A percentile compares a stretch with the other conserved stretches of the same genome.
Evolutionary conservation across 768 basidiomycete species (phyloP).

Genomic region (Boletus reticulatus): DNA sequence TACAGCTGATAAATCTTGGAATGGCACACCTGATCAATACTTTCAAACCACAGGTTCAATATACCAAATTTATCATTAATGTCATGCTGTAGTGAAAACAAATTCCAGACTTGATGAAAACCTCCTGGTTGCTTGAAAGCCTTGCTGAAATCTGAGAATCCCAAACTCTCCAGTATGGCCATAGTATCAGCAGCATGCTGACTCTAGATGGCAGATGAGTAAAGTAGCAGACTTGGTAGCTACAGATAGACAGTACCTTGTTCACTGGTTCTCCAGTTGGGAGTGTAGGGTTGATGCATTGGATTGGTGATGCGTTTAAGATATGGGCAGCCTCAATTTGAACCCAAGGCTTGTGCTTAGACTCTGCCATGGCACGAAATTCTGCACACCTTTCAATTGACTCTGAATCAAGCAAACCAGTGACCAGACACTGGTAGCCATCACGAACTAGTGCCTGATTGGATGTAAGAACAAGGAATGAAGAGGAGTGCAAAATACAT

Average conservation of each 20-base stretch:
- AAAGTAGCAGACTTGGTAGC: background rate
- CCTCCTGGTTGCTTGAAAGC: background rate
- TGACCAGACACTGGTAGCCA: background rate
- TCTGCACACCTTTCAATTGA: background rate
- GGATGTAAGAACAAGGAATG: background rate
- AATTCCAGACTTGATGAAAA: background rate
- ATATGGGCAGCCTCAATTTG: background rate
- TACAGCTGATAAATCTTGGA: background rate
- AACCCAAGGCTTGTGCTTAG: background rate
- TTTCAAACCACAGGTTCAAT: background rate
- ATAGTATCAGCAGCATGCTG: background rate
- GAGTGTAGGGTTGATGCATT: background rate
- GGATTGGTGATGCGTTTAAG: background rate
- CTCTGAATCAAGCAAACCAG: background rate
- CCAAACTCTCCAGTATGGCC: background rate
- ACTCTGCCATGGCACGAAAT: background rate
- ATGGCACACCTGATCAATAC: background rate
- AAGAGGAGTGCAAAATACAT: background rate
- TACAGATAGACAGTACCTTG: too few species aligned
- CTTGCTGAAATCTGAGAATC: background rate
- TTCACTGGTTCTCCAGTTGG: too few species aligned
- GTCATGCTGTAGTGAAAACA: background rate
- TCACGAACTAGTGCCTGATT: background rate
- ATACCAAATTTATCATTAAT: fast-evolving
- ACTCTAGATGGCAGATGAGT: background rate